Percentiles rank a stretch among this genome's conserved stretches.
phyloP scores from a whole-genome alignment of 192 early-diverging fungal genomes.

The Backusella westeae region DNA sequence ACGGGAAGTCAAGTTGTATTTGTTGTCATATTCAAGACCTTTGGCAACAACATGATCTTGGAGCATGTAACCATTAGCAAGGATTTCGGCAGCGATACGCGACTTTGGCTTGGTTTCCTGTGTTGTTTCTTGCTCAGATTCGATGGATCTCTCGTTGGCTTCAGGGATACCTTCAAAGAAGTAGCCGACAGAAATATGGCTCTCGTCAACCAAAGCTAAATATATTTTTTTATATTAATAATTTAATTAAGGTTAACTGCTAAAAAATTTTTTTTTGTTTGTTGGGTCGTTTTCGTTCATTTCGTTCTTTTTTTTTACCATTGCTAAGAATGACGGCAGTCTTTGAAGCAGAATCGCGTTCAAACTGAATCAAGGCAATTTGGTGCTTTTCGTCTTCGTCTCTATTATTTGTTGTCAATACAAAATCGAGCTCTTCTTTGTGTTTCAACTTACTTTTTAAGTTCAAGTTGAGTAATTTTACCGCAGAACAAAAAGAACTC shows the following conservation, averaged over 20 bases:
- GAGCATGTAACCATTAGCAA: constrained; percentile 66
- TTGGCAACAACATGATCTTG: constrained; percentile 63
- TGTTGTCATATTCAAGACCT: constrained; percentile 64
- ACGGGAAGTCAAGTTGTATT: constrained; percentile 52
- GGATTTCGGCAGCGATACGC: constrained; percentile 63
- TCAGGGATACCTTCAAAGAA: constrained; percentile 38
- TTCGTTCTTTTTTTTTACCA: constrained; percentile 15
- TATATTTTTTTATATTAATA: not conserved
- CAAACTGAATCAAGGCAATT: constrained; percentile 55
- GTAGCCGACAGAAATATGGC: constrained; percentile 50
- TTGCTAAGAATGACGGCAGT: constrained; percentile 60
- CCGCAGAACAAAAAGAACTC: constrained; percentile 71
- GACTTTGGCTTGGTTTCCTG: constrained; percentile 48
- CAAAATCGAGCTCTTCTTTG: not conserved
- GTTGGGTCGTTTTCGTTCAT: not conserved
- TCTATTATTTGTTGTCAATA: constrained; percentile 25
- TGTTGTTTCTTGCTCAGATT: not conserved
- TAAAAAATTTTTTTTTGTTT: not conserved
- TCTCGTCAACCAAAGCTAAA: constrained; percentile 54
- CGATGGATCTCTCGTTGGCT: constrained; percentile 37
- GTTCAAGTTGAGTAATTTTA: constrained; percentile 60
- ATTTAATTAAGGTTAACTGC: not conserved
- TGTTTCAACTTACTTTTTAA: constrained; percentile 19
- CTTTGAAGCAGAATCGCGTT: constrained; percentile 60
- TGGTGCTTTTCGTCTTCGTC: constrained; percentile 43